These are phyloP conservation scores for Amanita fuliginea DNA, from an alignment of 768 basidiomycete species.

Conservation along the genomic window DNA sequence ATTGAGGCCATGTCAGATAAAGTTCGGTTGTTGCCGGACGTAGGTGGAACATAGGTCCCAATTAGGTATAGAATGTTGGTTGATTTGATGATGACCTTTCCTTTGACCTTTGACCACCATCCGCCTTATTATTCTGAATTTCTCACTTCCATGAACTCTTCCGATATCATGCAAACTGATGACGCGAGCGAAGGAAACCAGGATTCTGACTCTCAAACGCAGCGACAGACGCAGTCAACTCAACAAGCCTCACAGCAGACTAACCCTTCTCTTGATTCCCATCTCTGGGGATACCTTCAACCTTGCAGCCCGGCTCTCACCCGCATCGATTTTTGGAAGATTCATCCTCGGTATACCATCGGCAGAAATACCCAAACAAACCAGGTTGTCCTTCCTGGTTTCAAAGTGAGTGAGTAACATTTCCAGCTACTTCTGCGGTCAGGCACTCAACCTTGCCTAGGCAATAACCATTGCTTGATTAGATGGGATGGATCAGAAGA, in stretches of 20 bases:
- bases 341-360: constrained; percentile 35
- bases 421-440: neutral
- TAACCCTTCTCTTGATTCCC: constrained; percentile 19
- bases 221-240: constrained; percentile 33
- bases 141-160: neutral
- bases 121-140: neutral
- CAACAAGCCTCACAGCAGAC: constrained; percentile 30
- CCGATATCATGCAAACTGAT: constrained; percentile 9
- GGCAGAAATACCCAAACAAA: constrained; percentile 44
- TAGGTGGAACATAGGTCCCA: neutral
- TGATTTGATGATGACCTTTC: neutral
- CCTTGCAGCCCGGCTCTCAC: constrained; percentile 43
- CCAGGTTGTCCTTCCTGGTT: constrained; percentile 48
- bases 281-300: constrained; percentile 65
- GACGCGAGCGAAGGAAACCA: constrained; percentile 13
- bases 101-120: neutral
- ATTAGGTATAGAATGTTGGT: neutral
- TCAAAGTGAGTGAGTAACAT: constrained; percentile 58
- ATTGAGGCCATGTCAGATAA: no score
- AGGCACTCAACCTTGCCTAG: constrained; percentile 17
- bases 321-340: constrained; percentile 54
- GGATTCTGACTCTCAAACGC: constrained; percentile 15
- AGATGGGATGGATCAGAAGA: constrained; percentile 45
- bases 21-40: no score
- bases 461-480: constrained; percentile 48